Evolutionary conservation across 352 stramenopile genomes (phyloP).

Genomic region (Phytophthora idaei): DNA sequence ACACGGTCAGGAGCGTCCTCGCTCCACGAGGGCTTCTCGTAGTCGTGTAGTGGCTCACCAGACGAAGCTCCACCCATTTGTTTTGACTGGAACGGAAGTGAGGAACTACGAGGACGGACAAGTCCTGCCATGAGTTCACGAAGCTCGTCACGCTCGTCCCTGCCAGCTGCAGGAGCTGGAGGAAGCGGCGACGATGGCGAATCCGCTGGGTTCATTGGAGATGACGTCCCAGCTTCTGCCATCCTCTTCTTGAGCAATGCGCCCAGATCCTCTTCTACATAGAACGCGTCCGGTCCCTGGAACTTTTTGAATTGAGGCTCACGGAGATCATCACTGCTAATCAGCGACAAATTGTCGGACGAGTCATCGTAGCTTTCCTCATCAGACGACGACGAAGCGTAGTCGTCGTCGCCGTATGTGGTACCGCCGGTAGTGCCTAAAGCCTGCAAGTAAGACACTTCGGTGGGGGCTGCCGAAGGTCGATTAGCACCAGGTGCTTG

Average conservation of each 20-base stretch:
- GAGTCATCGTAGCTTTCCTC: constrained; percentile 42
- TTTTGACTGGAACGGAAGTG: constrained; percentile 51
- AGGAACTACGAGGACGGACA: constrained; percentile 67
- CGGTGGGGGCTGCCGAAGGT: constrained; percentile 18
- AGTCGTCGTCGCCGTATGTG: constrained; percentile 33
- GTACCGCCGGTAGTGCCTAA: constrained; percentile 38
- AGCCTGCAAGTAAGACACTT: constrained; percentile 32
- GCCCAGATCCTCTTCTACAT: constrained; percentile 43
- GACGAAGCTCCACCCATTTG: constrained; percentile 44
- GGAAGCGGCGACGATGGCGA: constrained; percentile 27
- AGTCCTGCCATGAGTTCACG: constrained; percentile 66
- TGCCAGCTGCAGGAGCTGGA: constrained; percentile 12
- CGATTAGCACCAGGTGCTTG: constrained; percentile 6
- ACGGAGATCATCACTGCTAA: constrained; percentile 36
- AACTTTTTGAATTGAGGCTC: constrained; percentile 40
- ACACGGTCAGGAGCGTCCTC: constrained; percentile 52
- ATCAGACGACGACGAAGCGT: constrained; percentile 40
- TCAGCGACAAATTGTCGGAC: constrained; percentile 41
- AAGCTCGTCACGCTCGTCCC: constrained; percentile 60
- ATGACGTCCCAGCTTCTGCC: constrained; percentile 9
- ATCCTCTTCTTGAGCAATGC: constrained; percentile 42
- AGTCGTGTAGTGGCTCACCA: constrained; percentile 36
- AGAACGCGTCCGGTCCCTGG: constrained; percentile 35
- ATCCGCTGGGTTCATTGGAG: constrained; percentile 12
- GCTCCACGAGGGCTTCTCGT: constrained; percentile 60